These are phyloP conservation scores for Hyaloperonospora brassicae DNA, from an alignment of 352 stramenopile genomes.

Conservation along the genomic window DNA sequence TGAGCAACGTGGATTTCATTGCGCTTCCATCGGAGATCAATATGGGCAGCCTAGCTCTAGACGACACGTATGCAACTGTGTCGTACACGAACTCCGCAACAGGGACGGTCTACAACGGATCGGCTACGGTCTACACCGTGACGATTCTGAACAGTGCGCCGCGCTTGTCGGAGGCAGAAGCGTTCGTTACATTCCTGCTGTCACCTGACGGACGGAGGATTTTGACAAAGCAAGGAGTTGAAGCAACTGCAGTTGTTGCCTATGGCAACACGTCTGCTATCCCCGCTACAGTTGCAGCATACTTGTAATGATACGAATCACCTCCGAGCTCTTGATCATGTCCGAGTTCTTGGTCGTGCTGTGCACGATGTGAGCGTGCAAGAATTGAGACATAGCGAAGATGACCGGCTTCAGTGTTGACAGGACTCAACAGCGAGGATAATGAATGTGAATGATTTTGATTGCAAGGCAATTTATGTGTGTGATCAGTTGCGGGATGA, in stretches of 20 bases:
- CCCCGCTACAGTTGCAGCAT: no score
- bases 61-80: slow-evolving; percentile 23
- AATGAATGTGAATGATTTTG: no score
- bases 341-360: no score
- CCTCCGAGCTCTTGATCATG: no score
- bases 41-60: slow-evolving; percentile 20
- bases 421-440: no score
- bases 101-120: slow-evolving; percentile 28
- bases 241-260: neutral
- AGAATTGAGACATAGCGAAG: no score
- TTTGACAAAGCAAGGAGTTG: slow-evolving; percentile 22
- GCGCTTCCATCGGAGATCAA: slow-evolving; percentile 26
- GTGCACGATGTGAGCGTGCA: no score
- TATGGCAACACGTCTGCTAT: no score
- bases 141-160: slow-evolving; percentile 28
- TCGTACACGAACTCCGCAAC: slow-evolving; percentile 31
- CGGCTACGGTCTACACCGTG: slow-evolving; percentile 28
- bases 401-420: no score
- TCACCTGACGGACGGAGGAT: slow-evolving; percentile 23
- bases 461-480: no score
- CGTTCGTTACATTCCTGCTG: slow-evolving; percentile 26
- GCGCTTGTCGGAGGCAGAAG: slow-evolving; percentile 25
- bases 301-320: no score
- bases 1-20: slow-evolving; percentile 24
- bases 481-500: no score